phyloP scores from a whole-genome alignment of 2,329 filamentous ascomycete species.

The Dichotomopilus funicola region DNA sequence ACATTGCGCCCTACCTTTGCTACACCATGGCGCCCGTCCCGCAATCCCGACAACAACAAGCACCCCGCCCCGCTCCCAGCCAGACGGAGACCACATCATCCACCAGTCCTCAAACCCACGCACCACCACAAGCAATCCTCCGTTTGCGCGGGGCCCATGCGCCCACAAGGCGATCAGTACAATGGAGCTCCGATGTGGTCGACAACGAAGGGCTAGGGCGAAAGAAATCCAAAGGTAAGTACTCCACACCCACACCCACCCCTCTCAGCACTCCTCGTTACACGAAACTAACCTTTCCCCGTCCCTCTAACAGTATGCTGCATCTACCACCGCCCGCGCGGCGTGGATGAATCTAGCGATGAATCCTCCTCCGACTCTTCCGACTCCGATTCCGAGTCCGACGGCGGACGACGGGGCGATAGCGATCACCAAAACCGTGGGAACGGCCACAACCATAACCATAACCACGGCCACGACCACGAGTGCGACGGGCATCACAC shows the following conservation, averaged over 20 bases:
- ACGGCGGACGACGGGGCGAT: background rate
- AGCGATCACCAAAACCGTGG: background rate
- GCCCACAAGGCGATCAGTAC: slow-evolving; percentile 56
- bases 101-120: slow-evolving; percentile 11
- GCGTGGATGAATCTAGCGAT: slow-evolving; percentile 74
- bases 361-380: slow-evolving; percentile 47
- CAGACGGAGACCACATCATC: slow-evolving; percentile 14
- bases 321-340: slow-evolving; percentile 86
- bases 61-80: slow-evolving; percentile 8
- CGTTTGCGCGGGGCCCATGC: slow-evolving; percentile 46
- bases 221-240: slow-evolving; percentile 84
- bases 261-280: background rate
- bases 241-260: slow-evolving; percentile 9
- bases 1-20: background rate
- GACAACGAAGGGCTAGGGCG: slow-evolving; percentile 93
- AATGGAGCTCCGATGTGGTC: slow-evolving; percentile 88
- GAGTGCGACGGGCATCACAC: slow-evolving; percentile 32
- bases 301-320: slow-evolving; percentile 69
- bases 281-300: background rate
- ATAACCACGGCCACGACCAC: slow-evolving; percentile 30
- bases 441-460: slow-evolving; percentile 13
- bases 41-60: slow-evolving; percentile 10
- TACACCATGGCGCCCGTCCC: slow-evolving; percentile 15
- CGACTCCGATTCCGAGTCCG: slow-evolving; percentile 41
- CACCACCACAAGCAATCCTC: slow-evolving; percentile 35